Evolutionary conservation across 108 stramenopile genomes (phyloP), one percentile per base, ranked within the genome.

Genomic region (Cyclostephanos invisitatus): DNA sequence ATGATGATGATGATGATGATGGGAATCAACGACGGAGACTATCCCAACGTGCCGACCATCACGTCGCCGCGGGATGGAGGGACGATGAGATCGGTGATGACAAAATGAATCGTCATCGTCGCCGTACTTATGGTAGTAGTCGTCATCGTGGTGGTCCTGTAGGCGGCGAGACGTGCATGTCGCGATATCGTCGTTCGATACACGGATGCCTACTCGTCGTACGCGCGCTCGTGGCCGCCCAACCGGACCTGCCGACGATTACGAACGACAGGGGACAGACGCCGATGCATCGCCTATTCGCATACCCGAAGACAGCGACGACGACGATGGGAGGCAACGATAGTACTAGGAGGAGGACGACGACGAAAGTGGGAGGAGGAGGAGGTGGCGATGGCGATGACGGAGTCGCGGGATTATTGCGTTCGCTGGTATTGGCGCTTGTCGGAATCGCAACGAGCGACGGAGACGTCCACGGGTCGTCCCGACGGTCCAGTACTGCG

Each of bases 201-300:
- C 2, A 46, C 44, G 44, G 44, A 15, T 14, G 44, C 12, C 12
- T 14, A 11, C 2, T 1, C 44, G 44, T 46, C 15, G 1, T 46
- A 15, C 44, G 44, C 1, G 44, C 44, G 28, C 21, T 77, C 15
- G 64, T 65, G 42, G 20, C 18, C 11, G 63, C 64, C 15, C 27
- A 53, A n/a, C 75, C 75, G n/a, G 71, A 66, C 18, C 38, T 64
- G 24, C 40, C 72, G 64, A 62, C 62, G 15, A 67, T 42, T 18
- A 15, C 65, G 21, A 78, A 82, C 48, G 29, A 37, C 36, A 74
- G 77, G 81, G 68, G 62, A 20, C 73, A 82, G 51, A 82, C 81
- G 21, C 77, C 81, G 3, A 24, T 82, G 8, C 81, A 82, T 70
- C 59, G 73, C 8, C 38, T 75, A 8, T 74, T 82, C 55, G 81